These are phyloP conservation scores for Phytophthora lateralis DNA, from an alignment of 352 stramenopile species.

Conservation along the genomic window DNA sequence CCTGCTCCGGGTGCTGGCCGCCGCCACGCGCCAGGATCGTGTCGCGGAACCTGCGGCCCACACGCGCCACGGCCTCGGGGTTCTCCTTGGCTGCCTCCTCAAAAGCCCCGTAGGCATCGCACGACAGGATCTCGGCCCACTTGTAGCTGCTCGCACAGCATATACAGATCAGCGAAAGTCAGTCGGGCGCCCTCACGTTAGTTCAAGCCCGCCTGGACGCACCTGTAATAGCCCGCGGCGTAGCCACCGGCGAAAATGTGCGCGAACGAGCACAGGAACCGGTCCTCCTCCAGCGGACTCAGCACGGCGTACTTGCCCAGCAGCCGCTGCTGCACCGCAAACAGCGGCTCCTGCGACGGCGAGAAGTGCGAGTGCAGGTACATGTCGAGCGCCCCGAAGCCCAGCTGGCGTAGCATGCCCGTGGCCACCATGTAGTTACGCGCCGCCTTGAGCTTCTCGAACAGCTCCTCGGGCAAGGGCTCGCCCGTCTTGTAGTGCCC, in stretches of 20 bases:
- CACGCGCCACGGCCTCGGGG: slow-evolving; percentile 56
- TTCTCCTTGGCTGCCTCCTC: slow-evolving; percentile 91
- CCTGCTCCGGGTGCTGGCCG: slow-evolving; percentile 88
- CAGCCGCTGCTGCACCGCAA: slow-evolving; percentile 93
- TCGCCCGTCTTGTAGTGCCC: slow-evolving; percentile 88
- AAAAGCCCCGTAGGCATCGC: slow-evolving; percentile 97
- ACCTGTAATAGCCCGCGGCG: slow-evolving; percentile 97
- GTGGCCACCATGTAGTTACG: slow-evolving; percentile 97
- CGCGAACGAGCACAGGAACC: slow-evolving; percentile 98
- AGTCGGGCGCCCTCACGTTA: slow-evolving; percentile 5
- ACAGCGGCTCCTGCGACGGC: slow-evolving; percentile 82
- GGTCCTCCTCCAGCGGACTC: slow-evolving; percentile 92
- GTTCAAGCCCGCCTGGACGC: slow-evolving; percentile 28
- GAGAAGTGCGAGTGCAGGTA: slow-evolving; percentile 79
- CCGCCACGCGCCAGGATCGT: slow-evolving; percentile 93
- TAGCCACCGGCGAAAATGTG: slow-evolving; percentile 99
- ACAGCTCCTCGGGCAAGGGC: slow-evolving; percentile 93
- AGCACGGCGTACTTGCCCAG: slow-evolving; percentile 86
- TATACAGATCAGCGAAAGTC: slow-evolving; percentile 11
- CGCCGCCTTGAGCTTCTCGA: slow-evolving; percentile 95
- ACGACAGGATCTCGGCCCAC: slow-evolving; percentile 98
- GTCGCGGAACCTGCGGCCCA: slow-evolving; percentile 93
- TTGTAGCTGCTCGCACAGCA: slow-evolving; percentile 79
- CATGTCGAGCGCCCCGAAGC: slow-evolving; percentile 93
- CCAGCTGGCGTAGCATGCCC: slow-evolving; percentile 94